Evolutionary conservation across 176 grass and related monocot genomes (phyloP).

Genomic region (Eragrostis curvula): DNA sequence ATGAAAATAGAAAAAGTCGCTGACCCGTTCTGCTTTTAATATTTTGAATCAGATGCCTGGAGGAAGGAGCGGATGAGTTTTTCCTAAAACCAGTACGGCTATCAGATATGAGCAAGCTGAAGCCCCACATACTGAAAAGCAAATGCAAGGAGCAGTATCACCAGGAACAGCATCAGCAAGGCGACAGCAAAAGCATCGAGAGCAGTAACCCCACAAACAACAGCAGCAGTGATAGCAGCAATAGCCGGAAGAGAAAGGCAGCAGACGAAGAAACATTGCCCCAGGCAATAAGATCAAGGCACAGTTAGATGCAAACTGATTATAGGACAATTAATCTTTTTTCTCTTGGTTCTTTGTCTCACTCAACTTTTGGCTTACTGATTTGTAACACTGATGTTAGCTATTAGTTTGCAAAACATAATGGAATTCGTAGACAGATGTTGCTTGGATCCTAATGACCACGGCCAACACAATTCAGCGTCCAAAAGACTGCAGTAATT

Average conservation of each 20-base stretch:
- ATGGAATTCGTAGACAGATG: slow-evolving; percentile 1
- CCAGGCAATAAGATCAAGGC: slow-evolving; percentile 65
- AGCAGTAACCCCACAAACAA: slow-evolving; percentile 32
- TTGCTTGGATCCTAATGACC: slow-evolving; percentile 14
- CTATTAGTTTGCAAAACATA: slow-evolving; percentile 24
- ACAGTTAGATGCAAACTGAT: slow-evolving; percentile 40
- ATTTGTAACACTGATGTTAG: slow-evolving; percentile 40
- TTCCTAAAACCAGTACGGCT: slow-evolving; percentile 92
- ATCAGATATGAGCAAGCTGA: slow-evolving; percentile 90
- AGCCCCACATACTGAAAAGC: slow-evolving; percentile 84
- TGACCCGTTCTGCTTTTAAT: slow-evolving; percentile 13
- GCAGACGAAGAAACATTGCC: slow-evolving; percentile 52
- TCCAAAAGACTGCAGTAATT: neutral
- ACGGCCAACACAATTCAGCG: neutral
- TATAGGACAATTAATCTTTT: slow-evolving; percentile 9
- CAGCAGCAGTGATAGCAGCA: slow-evolving; percentile 34
- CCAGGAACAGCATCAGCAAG: slow-evolving; percentile 48
- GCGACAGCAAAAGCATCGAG: slow-evolving; percentile 40
- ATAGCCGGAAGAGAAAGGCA: slow-evolving; percentile 70
- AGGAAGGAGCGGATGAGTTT: slow-evolving; percentile 95
- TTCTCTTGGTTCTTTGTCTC: neutral
- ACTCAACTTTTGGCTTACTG: slow-evolving; percentile 23
- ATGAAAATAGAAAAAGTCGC: neutral
- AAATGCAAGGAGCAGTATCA: slow-evolving; percentile 62
- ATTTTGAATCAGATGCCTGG: slow-evolving; percentile 77